Conservation (phyloP, 2,329 filamentous ascomycete genomes). For the Ascocoryne sarcoides region DNA sequence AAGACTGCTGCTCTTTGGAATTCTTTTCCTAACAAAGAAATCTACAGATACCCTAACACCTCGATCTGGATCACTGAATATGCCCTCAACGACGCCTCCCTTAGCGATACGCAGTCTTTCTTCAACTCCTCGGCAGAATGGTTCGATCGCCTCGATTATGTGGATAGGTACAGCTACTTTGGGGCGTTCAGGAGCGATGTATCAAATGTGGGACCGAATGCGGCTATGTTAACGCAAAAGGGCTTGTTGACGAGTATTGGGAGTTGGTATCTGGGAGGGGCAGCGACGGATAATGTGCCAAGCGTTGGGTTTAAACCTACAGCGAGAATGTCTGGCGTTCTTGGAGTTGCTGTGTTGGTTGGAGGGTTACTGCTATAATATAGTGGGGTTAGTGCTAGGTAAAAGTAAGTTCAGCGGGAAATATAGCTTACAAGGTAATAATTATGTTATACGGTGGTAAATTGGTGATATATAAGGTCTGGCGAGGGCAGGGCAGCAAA, state of each 20-base stretch:
- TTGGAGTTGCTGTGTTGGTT: neutral
- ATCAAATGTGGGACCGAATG: constrained; percentile 68
- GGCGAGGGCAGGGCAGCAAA: too few relatives aligned
- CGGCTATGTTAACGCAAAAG: constrained; percentile 57
- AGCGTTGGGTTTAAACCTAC: neutral
- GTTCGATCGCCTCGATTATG: constrained; percentile 53
- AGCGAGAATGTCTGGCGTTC: too few relatives aligned
- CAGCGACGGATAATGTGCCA: neutral
- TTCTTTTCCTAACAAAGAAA: neutral
- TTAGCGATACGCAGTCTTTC: constrained; percentile 51
- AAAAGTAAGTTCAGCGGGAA: too few relatives aligned
- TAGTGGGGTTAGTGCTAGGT: too few relatives aligned
- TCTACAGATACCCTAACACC: constrained; percentile 41
- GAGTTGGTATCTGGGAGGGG: constrained; percentile 60
- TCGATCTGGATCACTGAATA: constrained; percentile 76
- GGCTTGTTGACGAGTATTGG: constrained; percentile 70
- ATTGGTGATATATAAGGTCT: too few relatives aligned
- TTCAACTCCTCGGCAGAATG: constrained; percentile 59
- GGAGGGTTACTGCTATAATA: too few relatives aligned
- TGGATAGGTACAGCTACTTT: constrained; percentile 63
- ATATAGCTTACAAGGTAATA: too few relatives aligned
- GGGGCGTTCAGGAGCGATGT: constrained; percentile 54
- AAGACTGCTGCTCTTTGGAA: too few relatives aligned
- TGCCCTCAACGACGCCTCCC: constrained; percentile 46
- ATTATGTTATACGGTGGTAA: too few relatives aligned